phyloP scores from a whole-genome alignment of 2,329 filamentous ascomycete genomes.

The Aureobasidium namibiae region DNA sequence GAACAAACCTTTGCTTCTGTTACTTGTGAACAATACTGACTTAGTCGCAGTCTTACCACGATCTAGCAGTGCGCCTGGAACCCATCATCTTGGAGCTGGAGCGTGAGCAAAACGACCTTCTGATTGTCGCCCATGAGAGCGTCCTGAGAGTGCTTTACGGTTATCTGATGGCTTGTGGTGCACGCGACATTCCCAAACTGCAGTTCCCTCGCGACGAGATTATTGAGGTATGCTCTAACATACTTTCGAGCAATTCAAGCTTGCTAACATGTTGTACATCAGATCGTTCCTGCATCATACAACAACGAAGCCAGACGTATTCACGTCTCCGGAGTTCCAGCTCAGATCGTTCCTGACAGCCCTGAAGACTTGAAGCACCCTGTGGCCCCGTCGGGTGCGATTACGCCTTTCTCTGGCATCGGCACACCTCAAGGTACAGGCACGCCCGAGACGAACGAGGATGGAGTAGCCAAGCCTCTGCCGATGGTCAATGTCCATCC shows the following conservation, averaged over 20 bases:
- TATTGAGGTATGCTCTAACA: slow-evolving; percentile 57
- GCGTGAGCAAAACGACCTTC: slow-evolving; percentile 91
- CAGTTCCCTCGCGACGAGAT: slow-evolving; percentile 95
- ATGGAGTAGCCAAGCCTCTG: background rate
- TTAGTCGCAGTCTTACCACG: slow-evolving; percentile 74
- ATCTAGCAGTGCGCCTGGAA: slow-evolving; percentile 93
- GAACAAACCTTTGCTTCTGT: slow-evolving; percentile 6
- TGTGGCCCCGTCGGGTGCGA: slow-evolving; percentile 51
- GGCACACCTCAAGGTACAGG: slow-evolving; percentile 26
- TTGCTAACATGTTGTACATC: background rate
- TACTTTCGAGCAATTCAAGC: background rate
- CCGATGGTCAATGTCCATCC: slow-evolving; percentile 3
- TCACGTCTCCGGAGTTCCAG: slow-evolving; percentile 63
- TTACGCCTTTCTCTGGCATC: slow-evolving; percentile 36
- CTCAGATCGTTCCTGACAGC: slow-evolving; percentile 63
- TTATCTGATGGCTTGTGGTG: slow-evolving; percentile 97
- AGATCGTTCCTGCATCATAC: slow-evolving; percentile 93
- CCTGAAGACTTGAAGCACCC: slow-evolving; percentile 76
- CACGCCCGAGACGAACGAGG: slow-evolving; percentile 3
- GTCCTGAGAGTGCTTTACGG: slow-evolving; percentile 95
- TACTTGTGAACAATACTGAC: slow-evolving; percentile 18
- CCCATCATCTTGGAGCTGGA: slow-evolving; percentile 97
- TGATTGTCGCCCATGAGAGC: slow-evolving; percentile 96
- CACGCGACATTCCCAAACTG: slow-evolving; percentile 84
- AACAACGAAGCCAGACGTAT: slow-evolving; percentile 93